Base-by-base conservation (phyloP, 2,329 filamentous ascomycete species). In the Elsinoe batatas region DNA sequence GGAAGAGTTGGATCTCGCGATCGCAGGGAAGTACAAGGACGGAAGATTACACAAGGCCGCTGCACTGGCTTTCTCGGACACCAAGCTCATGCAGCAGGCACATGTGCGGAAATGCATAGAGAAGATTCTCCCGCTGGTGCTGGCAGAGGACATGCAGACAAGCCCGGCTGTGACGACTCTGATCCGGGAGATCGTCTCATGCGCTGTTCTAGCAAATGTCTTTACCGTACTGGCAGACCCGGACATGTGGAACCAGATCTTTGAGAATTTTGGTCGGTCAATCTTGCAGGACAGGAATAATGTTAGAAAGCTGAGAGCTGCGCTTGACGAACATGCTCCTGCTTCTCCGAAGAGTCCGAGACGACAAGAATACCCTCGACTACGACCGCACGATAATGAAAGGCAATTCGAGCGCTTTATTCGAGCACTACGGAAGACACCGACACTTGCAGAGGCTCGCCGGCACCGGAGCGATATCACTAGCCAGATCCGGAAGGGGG, bases 211-310 rank as follows among this genome's bases (percentile, higher is more conserved):
- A 36, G 84, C 83, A 40, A 93, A 93, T 0, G 74, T 94, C 18
- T 78, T 96, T 66, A 83, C 85, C 63, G 75, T 90, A 59, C 74
- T 98, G 15, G 82, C 88, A 4, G 91, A 98, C 63, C 91, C 94
- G 1, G 94, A 98, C 72, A 95, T 87, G 7, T 98, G 91, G 91
- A 97, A 98, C 65, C 91, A 96, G 69, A 71, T 95, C 58, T 89
- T 97, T 78, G 91, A 97, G 70, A 91, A 85, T 56, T 89, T 86
- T 70, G 84, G 71, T 61, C 65, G 70, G 59, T 61, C 86, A 22
- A 85, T 95, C 74, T 77, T 98, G 40, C 93, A 97, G 69, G 94
- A 98, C 68, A 83, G 94, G 36, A 97, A 95, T 60, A 96, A 91
- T 0, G 91, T 98, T 37, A 84, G 88, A 56, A 95, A 90, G 68